Percentiles rank a stretch among this genome's conserved stretches.
Conservation (phyloP, 164 flowering plant species). For the Liriodendron chinense region DNA sequence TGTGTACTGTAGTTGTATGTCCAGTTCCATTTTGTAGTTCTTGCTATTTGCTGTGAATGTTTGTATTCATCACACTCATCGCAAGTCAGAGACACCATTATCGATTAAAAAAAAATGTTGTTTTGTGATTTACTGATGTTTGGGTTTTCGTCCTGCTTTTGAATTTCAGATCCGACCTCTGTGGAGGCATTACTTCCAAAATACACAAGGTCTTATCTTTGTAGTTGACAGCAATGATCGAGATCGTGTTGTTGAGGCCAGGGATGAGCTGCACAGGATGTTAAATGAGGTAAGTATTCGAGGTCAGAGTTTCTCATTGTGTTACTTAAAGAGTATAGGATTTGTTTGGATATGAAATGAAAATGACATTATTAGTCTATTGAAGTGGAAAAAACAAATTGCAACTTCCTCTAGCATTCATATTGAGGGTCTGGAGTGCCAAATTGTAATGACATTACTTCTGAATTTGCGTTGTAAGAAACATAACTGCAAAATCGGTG, state of each 20-base stretch:
- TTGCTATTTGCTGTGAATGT: not conserved
- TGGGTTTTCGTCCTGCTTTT: not conserved
- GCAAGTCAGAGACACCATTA: not conserved
- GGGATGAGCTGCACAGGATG: constrained; percentile 79
- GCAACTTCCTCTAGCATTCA: not conserved
- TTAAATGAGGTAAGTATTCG: constrained; percentile 54
- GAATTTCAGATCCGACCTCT: constrained; percentile 56
- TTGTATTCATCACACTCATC: not conserved
- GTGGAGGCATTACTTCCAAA: constrained; percentile 85
- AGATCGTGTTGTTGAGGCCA: constrained; percentile 72
- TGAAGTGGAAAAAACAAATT: not conserved
- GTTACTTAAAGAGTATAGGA: not conserved
- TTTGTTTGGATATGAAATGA: not conserved
- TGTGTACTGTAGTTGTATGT: not conserved
- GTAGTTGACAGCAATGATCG: constrained; percentile 80
- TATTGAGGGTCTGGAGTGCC: not conserved
- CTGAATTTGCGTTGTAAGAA: not conserved
- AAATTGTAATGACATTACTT: not conserved
- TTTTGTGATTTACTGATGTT: not conserved
- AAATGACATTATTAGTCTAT: not conserved
- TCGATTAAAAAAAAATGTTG: not conserved
- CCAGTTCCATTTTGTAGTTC: not conserved
- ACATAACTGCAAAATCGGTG: not conserved
- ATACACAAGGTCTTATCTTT: constrained; percentile 75
- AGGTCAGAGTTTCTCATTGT: not conserved